Evolutionary conservation across 768 basidiomycete species (phyloP).

Genomic region (Pleurotus djamor): DNA sequence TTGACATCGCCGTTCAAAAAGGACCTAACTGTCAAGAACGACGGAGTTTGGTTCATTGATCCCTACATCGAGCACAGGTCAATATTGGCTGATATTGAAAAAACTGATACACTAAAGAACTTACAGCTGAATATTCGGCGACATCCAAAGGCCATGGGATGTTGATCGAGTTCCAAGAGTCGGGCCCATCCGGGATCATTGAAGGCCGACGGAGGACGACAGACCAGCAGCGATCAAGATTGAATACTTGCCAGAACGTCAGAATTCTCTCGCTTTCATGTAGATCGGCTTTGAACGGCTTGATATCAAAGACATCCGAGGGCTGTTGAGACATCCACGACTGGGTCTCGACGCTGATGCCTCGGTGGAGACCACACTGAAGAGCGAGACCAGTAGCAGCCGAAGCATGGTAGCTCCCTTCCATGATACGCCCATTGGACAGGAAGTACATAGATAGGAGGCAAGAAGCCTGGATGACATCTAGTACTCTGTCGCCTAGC

Average conservation of each 20-base stretch:
- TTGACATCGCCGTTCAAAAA: constrained; percentile 53
- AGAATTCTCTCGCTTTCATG: constrained; percentile 71
- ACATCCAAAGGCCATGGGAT: constrained; percentile 79
- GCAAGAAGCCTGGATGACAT: constrained; percentile 76
- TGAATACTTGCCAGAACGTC: constrained; percentile 84
- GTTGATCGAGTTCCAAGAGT: constrained; percentile 55
- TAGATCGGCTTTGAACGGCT: constrained; percentile 54
- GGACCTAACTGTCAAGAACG: constrained; percentile 57
- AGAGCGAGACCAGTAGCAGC: constrained; percentile 72
- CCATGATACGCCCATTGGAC: constrained; percentile 72
- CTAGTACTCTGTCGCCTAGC: constrained; percentile 51
- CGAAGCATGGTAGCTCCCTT: constrained; percentile 76
- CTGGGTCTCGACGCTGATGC: constrained; percentile 28
- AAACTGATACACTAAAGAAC: constrained; percentile 15
- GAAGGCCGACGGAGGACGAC: constrained; percentile 67
- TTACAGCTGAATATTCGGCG: constrained; percentile 69
- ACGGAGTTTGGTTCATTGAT: constrained; percentile 45
- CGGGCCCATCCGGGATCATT: constrained; percentile 61
- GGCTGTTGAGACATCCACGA: constrained; percentile 26
- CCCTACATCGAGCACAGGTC: constrained; percentile 41
- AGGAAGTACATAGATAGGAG: constrained; percentile 75
- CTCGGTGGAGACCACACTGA: constrained; percentile 67
- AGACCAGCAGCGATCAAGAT: constrained; percentile 81
- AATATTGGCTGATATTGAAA: constrained; percentile 4
- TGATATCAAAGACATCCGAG: constrained; percentile 42